phyloP scores from a whole-genome alignment of 495 filamentous ascomycete species.

The Xylaria sp. region DNA sequence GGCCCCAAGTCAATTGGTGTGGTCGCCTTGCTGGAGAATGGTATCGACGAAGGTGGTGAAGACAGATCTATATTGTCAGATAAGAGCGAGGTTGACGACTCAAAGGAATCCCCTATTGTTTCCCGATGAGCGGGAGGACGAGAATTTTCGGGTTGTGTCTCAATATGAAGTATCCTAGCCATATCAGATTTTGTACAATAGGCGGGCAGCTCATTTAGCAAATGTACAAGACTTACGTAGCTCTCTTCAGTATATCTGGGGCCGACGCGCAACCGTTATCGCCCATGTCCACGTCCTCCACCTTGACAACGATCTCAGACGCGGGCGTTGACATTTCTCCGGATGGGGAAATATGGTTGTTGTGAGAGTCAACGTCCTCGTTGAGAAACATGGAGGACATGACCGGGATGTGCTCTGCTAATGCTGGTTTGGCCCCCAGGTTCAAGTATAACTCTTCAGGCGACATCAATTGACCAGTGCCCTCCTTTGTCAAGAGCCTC shows the following conservation, averaged over 20 bases:
- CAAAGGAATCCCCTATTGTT: slow-evolving; percentile 36
- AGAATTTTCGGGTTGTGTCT: slow-evolving; percentile 27
- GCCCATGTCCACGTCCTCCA: slow-evolving; percentile 36
- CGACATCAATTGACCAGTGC: slow-evolving; percentile 21
- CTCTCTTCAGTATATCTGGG: slow-evolving; percentile 25
- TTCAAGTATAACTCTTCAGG: slow-evolving; percentile 21
- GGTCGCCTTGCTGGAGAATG: slow-evolving; percentile 61
- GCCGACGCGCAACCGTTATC: slow-evolving; percentile 28
- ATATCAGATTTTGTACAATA: slow-evolving; percentile 30
- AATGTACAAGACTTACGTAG: slow-evolving; percentile 36
- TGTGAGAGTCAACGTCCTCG: slow-evolving; percentile 32
- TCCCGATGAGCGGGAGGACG: slow-evolving; percentile 26
- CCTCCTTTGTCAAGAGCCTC: slow-evolving; percentile 37
- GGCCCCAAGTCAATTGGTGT: slow-evolving; percentile 59
- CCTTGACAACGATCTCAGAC: slow-evolving; percentile 41
- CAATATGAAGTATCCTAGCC: slow-evolving; percentile 30
- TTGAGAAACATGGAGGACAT: slow-evolving; percentile 33
- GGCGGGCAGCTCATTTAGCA: slow-evolving; percentile 8
- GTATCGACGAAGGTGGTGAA: slow-evolving; percentile 49
- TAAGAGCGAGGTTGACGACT: slow-evolving; percentile 39
- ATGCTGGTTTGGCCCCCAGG: slow-evolving; percentile 8
- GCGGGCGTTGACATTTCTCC: slow-evolving; percentile 36
- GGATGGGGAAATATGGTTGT: slow-evolving; percentile 27
- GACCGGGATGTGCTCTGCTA: slow-evolving; percentile 31
- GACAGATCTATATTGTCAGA: slow-evolving; percentile 53